These are phyloP conservation scores for Suillus fuscotomentosus DNA, from an alignment of 768 basidiomycete species.

Conservation along the genomic window DNA sequence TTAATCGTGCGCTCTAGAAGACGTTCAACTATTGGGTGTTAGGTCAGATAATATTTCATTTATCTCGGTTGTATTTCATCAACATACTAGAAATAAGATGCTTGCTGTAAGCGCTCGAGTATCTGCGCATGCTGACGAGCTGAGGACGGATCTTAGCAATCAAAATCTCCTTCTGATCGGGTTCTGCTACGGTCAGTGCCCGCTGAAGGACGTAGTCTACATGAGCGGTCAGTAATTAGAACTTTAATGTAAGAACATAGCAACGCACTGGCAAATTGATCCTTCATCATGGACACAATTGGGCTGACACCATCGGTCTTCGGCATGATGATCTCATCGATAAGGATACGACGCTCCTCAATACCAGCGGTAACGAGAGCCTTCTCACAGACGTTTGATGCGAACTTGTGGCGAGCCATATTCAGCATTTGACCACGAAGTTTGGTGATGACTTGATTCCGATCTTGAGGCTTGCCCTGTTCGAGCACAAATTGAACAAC, in stretches of 20 bases:
- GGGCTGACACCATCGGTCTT: slow-evolving; percentile 65
- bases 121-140: slow-evolving; percentile 66
- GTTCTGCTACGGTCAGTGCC: slow-evolving; percentile 66
- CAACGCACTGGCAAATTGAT: slow-evolving; percentile 82
- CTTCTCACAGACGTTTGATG: slow-evolving; percentile 95
- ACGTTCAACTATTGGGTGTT: slow-evolving; percentile 55
- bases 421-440: slow-evolving; percentile 76
- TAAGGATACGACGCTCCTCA: slow-evolving; percentile 63
- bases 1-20: slow-evolving; percentile 53
- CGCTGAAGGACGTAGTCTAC: slow-evolving; percentile 86
- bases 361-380: slow-evolving; percentile 67
- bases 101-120: slow-evolving; percentile 73
- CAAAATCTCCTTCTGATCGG: slow-evolving; percentile 67
- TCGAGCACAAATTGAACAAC: slow-evolving; percentile 94
- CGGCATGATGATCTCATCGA: slow-evolving; percentile 77
- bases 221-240: slow-evolving; percentile 8
- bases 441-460: slow-evolving; percentile 58
- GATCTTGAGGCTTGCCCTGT: slow-evolving; percentile 71
- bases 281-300: slow-evolving; percentile 76
- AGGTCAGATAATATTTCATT: slow-evolving; percentile 15
- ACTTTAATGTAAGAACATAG: neutral
- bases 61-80: slow-evolving; percentile 6
- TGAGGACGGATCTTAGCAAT: slow-evolving; percentile 64
- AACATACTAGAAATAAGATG: slow-evolving; percentile 77
- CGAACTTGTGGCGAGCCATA: slow-evolving; percentile 88